Evolutionary conservation across 2,329 filamentous ascomycete genomes (phyloP), one percentile per base, ranked within the genome.

Genomic region (Diplocarpon rosae): DNA sequence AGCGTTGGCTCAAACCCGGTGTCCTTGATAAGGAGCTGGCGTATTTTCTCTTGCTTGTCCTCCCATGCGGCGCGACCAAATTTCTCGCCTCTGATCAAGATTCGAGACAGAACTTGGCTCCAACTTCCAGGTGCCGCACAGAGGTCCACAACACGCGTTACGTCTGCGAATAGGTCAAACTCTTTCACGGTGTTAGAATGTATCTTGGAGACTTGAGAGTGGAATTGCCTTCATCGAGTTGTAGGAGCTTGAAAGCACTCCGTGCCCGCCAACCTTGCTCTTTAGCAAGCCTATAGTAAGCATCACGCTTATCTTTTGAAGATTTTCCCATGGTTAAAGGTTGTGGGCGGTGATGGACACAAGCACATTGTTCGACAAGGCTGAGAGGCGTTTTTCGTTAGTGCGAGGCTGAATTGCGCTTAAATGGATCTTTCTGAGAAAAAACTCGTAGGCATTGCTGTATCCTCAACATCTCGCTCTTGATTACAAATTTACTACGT

Each of bases 251-350:
- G 71, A 95, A 98, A 8, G 92, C 92, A 54, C 88, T 95, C 46
- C 92, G 78, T 24, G 92, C 92, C 30, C 92, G 85, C 90, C 92
- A 98, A 52, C 93, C 93, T 70, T 98, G 92, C 65, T 98, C 92
- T 68, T 98, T 98, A 14, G 92, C 92, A 8, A 98, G 83, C 43
- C 92, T 79, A 62, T 98, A 98, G 68, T 98, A 98, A 37, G 89
- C 89, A 64, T 98, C 92, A 42, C 92, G 85, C 68, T 98, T 98
- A 62, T 98, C 92, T 66, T 98, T 98, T 38, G 90, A 96, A 1
- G 92, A 95, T 64, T 96, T 96, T 1, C 89, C 89, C 89, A 95
- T 94, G 13, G 42, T 50, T 16, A 39, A 13, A 36, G 17, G 9
- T 7, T 39, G 10, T 34, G 36, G 41, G 34, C n/a, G 27, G 42